These are phyloP conservation scores for Bacterosira constricta DNA, from an alignment of 108 stramenopile species.

Conservation along the genomic window DNA sequence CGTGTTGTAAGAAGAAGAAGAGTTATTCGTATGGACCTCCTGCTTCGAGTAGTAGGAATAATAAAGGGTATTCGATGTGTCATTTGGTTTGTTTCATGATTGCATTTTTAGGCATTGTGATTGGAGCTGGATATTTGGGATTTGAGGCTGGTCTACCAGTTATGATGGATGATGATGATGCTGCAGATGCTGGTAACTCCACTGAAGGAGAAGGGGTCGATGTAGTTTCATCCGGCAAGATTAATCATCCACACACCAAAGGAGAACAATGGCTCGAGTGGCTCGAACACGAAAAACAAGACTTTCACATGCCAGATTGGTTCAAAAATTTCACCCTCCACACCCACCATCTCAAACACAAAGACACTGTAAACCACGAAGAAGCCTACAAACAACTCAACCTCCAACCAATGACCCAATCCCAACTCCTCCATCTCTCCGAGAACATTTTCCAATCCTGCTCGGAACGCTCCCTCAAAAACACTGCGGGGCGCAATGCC, in stretches of 20 bases:
- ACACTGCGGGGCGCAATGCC: not conserved
- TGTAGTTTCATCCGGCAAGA: too few species aligned
- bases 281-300: slow-evolving; percentile 15
- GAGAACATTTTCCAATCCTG: slow-evolving; percentile 28
- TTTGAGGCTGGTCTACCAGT: slow-evolving; percentile 22
- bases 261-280: slow-evolving; percentile 30
- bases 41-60: not conserved
- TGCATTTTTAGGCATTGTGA: not conserved
- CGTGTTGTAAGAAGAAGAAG: not conserved
- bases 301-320: slow-evolving; percentile 20
- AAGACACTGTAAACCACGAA: not conserved
- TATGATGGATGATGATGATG: not conserved
- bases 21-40: not conserved
- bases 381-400: not conserved
- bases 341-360: not conserved
- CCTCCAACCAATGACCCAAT: not conserved
- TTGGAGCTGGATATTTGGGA: slow-evolving; percentile 15
- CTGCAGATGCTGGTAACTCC: not conserved
- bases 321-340: not conserved
- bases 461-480: slow-evolving; percentile 19
- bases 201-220: not conserved
- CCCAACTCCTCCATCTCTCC: slow-evolving; percentile 14
- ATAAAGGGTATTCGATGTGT: not conserved
- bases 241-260: not conserved
- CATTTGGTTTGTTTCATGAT: not conserved